phyloP scores from a whole-genome alignment of 106 monocot species.

The Acorus gramineus region DNA sequence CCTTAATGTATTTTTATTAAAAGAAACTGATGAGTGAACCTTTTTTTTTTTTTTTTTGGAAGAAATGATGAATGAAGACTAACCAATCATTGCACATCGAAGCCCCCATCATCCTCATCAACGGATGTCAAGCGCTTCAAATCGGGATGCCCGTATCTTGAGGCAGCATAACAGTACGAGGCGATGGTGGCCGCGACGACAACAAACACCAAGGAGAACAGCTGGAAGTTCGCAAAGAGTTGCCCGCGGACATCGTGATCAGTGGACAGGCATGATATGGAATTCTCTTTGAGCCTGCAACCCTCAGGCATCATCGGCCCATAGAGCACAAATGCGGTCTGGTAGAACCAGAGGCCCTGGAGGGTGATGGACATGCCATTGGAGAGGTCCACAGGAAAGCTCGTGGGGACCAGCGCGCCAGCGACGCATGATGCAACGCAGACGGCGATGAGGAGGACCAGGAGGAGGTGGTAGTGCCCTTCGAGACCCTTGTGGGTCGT shows the following conservation, averaged over 20 bases:
- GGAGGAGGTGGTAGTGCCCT: conserved; percentile 89
- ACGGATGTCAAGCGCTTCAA: conserved; percentile 16
- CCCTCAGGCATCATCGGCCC: conserved; percentile 88
- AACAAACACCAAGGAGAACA: conserved; percentile 57
- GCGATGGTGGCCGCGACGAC: conserved; percentile 33
- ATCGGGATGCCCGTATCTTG: conserved; percentile 36
- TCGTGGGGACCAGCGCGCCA: conserved; percentile 48
- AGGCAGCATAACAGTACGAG: conserved; percentile 31
- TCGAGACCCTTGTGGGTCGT: conserved; percentile 82
- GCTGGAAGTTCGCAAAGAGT: conserved; percentile 72
- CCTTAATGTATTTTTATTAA: no score
- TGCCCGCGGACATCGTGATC: conserved; percentile 49
- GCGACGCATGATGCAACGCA: conserved; percentile 52
- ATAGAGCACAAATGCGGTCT: conserved; percentile 95
- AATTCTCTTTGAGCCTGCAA: conserved; percentile 46
- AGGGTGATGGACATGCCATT: conserved; percentile 57
- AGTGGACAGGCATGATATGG: conserved; percentile 34
- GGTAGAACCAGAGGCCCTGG: conserved; percentile 99
- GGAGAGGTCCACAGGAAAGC: conserved; percentile 52
- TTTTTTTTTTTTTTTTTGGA: no score
- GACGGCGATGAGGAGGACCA: conserved; percentile 66
- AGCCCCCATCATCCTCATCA: not conserved
- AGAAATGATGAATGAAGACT: no score
- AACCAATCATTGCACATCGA: not conserved
- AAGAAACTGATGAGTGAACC: no score